phyloP scores from a whole-genome alignment of 2,329 filamentous ascomycete genomes.

The Colletotrichum eleusines region DNA sequence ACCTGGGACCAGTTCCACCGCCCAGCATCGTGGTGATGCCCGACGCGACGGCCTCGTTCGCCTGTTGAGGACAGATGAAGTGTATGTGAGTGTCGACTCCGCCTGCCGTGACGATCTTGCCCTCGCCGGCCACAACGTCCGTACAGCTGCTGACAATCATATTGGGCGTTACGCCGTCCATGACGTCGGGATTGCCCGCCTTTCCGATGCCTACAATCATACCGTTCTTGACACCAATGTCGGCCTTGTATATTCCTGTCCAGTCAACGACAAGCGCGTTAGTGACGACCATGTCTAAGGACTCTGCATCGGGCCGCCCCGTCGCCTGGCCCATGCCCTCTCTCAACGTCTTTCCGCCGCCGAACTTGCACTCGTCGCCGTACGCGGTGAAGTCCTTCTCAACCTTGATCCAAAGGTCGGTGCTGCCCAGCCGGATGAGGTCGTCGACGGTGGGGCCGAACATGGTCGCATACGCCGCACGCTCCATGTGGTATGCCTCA shows the following conservation, averaged over 20 bases:
- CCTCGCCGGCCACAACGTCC: constrained; percentile 91
- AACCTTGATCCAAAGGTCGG: constrained; percentile 90
- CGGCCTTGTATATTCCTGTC: constrained; percentile 94
- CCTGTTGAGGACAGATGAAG: constrained; percentile 95
- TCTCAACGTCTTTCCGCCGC: constrained; percentile 91
- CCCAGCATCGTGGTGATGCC: constrained; percentile 93
- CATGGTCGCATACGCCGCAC: constrained; percentile 85
- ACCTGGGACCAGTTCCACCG: constrained; percentile 92
- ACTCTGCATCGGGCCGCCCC: constrained; percentile 77
- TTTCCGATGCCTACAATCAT: constrained; percentile 91
- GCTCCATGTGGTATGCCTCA: constrained; percentile 77
- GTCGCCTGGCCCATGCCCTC: constrained; percentile 97
- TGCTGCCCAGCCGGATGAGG: constrained; percentile 82
- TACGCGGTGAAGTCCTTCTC: constrained; percentile 88
- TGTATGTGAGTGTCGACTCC: constrained; percentile 93
- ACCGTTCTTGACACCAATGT: constrained; percentile 92
- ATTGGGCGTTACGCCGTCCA: constrained; percentile 84
- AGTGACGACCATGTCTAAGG: constrained; percentile 86
- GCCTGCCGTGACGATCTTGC: constrained; percentile 90
- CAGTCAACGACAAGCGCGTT: constrained; percentile 94
- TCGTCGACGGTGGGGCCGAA: constrained; percentile 95
- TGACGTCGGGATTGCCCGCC: constrained; percentile 96
- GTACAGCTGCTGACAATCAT: constrained; percentile 90
- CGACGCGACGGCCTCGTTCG: constrained; percentile 82
- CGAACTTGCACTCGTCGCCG: constrained; percentile 95